Conservation (phyloP, 345 rosid genomes). For the Eucalyptus regnans region DNA sequence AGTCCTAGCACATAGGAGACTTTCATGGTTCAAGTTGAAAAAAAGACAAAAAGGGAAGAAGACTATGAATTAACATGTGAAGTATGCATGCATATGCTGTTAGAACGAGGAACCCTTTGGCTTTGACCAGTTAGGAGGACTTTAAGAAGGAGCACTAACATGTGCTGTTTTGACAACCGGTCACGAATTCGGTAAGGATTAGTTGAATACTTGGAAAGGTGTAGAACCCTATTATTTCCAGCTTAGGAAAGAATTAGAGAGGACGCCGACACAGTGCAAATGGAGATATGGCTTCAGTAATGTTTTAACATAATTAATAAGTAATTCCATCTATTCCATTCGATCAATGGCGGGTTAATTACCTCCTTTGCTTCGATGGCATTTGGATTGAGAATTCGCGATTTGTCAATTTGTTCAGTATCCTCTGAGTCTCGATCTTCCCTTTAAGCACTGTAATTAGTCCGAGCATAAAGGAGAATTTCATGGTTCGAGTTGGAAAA, state of each 20-base stretch:
- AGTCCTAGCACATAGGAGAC: not conserved
- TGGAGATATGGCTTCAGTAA: not conserved
- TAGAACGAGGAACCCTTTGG: not conserved
- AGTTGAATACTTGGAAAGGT: not conserved
- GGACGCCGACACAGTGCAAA: not conserved
- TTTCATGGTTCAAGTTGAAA: not conserved
- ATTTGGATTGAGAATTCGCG: not conserved
- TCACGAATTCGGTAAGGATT: not conserved
- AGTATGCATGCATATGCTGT: not conserved
- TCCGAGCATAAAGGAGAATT: not conserved
- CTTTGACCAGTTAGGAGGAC: not conserved
- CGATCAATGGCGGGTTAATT: not conserved
- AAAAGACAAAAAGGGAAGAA: not conserved
- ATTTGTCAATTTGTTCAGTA: too few relatives aligned
- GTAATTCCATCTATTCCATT: not conserved
- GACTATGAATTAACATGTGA: not conserved
- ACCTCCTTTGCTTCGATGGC: not conserved
- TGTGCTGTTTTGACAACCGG: not conserved
- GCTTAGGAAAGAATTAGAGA: not conserved
- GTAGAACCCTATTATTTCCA: not conserved
- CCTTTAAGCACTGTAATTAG: not conserved
- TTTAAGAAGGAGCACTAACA: not conserved
- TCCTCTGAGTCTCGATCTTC: not conserved
- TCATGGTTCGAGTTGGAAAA: not conserved
- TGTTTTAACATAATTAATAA: not conserved